Conservation (phyloP, 192 early-diverging fungal genomes). For the Podila verticillata region DNA sequence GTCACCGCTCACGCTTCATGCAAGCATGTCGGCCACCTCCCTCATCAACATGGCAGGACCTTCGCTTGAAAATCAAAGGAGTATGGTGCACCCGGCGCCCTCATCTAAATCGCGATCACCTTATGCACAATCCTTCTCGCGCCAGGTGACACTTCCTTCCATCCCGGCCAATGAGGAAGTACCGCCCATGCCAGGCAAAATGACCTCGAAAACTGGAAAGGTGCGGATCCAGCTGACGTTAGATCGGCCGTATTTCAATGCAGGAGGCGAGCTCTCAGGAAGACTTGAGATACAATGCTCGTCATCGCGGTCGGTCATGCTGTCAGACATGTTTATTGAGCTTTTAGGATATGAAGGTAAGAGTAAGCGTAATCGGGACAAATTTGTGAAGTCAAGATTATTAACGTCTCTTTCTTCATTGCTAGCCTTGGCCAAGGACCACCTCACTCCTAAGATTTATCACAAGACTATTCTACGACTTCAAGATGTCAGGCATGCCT, state of each 20-base stretch:
- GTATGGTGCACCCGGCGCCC: neutral
- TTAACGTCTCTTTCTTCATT: neutral
- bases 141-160: conserved; percentile 30
- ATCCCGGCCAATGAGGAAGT: conserved; percentile 35
- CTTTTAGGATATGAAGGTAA: conserved; percentile 49
- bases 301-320: conserved; percentile 33
- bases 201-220: conserved; percentile 43
- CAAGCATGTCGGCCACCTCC: neutral
- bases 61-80: conserved; percentile 9
- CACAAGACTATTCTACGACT: conserved; percentile 40
- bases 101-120: conserved; percentile 1
- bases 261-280: conserved; percentile 51
- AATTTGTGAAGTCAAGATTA: neutral
- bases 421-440: conserved; percentile 35
- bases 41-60: neutral
- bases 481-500: conserved; percentile 34
- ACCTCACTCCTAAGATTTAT: conserved; percentile 33
- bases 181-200: conserved; percentile 36
- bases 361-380: too few species aligned
- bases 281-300: conserved; percentile 44
- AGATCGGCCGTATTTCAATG: conserved; percentile 43
- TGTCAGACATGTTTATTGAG: conserved; percentile 43
- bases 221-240: conserved; percentile 41
- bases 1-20: neutral
- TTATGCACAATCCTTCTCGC: conserved; percentile 19